Evolutionary conservation across 805 yeast genomes (phyloP).

Genomic region (Yarrowia sp.): DNA sequence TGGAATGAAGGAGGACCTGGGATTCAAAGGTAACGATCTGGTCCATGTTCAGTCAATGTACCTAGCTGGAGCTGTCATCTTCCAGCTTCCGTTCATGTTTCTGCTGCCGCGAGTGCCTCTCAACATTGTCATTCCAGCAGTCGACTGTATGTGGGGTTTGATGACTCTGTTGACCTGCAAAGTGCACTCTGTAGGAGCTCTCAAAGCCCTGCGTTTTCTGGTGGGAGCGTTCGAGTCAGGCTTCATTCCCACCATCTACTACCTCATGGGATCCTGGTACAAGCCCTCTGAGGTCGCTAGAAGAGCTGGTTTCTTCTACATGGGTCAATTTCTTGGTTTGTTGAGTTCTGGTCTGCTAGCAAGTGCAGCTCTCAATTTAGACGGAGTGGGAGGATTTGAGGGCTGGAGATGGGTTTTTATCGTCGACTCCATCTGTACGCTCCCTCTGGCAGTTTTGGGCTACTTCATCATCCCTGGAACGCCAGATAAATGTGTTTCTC

Average conservation of each 20-base stretch:
- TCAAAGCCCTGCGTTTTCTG: conserved; percentile 67
- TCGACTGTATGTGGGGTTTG: conserved; percentile 67
- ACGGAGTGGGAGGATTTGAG: conserved; percentile 53
- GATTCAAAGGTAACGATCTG: conserved; percentile 64
- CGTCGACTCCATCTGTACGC: conserved; percentile 57
- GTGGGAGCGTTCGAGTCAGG: conserved; percentile 75
- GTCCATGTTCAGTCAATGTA: conserved; percentile 71
- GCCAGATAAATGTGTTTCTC: conserved; percentile 60
- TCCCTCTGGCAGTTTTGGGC: conserved; percentile 47
- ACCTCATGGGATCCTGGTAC: conserved; percentile 70
- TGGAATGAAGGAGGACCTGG: conserved; percentile 65
- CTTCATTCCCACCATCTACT: conserved; percentile 77
- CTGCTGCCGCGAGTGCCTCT: conserved; percentile 65
- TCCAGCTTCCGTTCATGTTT: conserved; percentile 71
- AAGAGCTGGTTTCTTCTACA: conserved; percentile 73
- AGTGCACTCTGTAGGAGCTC: conserved; percentile 62
- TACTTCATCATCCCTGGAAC: conserved; percentile 53
- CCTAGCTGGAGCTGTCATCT: conserved; percentile 70
- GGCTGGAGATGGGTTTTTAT: conserved; percentile 67
- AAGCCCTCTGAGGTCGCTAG: conserved; percentile 69
- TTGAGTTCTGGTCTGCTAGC: conserved; percentile 67
- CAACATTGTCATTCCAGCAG: conserved; percentile 65
- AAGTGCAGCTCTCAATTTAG: conserved; percentile 58
- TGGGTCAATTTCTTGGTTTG: conserved; percentile 82
- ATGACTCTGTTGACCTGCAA: conserved; percentile 72